phyloP scores from a whole-genome alignment of 1,139 yeast species.

The Pichia sp. region DNA sequence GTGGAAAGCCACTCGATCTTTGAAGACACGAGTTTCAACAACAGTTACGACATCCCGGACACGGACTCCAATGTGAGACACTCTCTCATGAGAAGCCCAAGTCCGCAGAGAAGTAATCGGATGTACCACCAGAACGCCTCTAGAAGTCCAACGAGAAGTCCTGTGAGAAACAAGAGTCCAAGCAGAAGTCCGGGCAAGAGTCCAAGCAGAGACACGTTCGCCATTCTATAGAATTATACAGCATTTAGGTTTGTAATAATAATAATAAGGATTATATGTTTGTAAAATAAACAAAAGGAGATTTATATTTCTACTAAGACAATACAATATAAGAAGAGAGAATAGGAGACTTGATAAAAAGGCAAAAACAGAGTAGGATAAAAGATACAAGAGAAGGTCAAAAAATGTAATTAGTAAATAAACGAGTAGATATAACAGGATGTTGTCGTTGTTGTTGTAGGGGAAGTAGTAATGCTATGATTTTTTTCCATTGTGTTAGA shows the following conservation, averaged over 20 bases:
- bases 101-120: constrained; percentile 6
- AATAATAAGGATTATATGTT: too few species aligned
- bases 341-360: background rate
- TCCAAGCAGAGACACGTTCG: background rate
- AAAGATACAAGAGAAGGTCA: background rate
- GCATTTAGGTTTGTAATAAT: too few species aligned
- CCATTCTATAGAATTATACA: background rate
- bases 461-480: too few species aligned
- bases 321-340: background rate
- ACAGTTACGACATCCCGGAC: constrained; percentile 15
- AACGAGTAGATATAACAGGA: background rate
- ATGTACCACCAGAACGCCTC: constrained; percentile 10
- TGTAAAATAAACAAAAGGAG: too few species aligned
- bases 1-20: constrained; percentile 19
- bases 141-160: constrained; percentile 16
- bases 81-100: constrained; percentile 7
- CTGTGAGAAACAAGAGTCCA: constrained; percentile 4
- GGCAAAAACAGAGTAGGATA: background rate
- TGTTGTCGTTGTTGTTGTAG: too few species aligned
- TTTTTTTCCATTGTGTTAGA: too few species aligned
- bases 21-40: constrained; percentile 9
- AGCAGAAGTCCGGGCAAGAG: constrained; percentile 4
- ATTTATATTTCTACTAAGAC: constrained; percentile 3
- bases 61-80: constrained; percentile 11
- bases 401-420: background rate